Evolutionary conservation across 805 yeast species (phyloP).

Genomic region (Saturnispora gosingensis): DNA sequence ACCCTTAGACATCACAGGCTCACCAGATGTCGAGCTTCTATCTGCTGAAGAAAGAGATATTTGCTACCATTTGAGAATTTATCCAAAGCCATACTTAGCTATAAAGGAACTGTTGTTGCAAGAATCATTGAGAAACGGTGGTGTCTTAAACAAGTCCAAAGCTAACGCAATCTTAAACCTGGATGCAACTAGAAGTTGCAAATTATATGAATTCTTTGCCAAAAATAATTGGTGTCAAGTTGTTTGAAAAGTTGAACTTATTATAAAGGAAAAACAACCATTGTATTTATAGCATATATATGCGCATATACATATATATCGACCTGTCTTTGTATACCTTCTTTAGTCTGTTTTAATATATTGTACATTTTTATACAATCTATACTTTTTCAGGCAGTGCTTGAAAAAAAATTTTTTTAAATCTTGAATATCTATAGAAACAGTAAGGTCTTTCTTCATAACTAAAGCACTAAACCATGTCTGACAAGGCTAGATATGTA

Average conservation of each 20-base stretch:
- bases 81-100: slow-evolving; percentile 91
- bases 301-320: neutral
- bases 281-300: slow-evolving; percentile 1
- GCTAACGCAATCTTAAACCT: slow-evolving; percentile 79
- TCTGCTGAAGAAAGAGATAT: slow-evolving; percentile 82
- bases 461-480: slow-evolving; percentile 18
- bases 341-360: neutral
- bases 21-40: slow-evolving; percentile 74
- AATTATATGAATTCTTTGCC: slow-evolving; percentile 86
- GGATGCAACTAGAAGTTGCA: slow-evolving; percentile 78
- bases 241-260: slow-evolving; percentile 4
- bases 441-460: neutral
- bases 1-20: slow-evolving; percentile 61
- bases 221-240: slow-evolving; percentile 75
- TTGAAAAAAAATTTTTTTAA: neutral
- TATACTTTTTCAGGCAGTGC: neutral
- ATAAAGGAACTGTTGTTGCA: slow-evolving; percentile 84
- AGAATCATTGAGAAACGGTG: slow-evolving; percentile 79
- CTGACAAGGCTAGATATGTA: slow-evolving; percentile 40
- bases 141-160: slow-evolving; percentile 68
- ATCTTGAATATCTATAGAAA: neutral
- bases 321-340: neutral
- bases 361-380: neutral
- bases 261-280: neutral
- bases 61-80: slow-evolving; percentile 72